Base-by-base conservation (phyloP, 2,329 filamentous ascomycete genomes). In the Akanthomyces lecanii region DNA sequence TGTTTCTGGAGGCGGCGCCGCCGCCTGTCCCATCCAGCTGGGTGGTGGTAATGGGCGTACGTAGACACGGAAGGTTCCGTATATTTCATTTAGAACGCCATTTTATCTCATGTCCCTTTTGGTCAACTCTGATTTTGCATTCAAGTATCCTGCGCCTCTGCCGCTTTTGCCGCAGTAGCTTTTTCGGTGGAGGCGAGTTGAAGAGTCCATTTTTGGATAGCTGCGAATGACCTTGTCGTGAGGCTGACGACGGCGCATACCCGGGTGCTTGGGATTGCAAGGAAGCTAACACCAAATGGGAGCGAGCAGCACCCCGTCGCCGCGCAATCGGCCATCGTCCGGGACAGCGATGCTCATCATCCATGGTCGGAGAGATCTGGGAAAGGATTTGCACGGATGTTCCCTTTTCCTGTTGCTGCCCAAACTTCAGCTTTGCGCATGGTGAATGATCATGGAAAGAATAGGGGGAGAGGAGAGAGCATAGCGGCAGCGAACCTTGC, bases 311-410 rank as follows among this genome's bases (percentile, higher is more conserved):
- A 12, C 28, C 56, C 44, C 11, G 44, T 52, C 57, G 14, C 23
- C 25, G 57, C 38, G 47, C 57, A 53, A 40, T 61, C 57, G 57
- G 57, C 48, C 57, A 61, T 61, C 57, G 57, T 61, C 57, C 57
- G 57, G 36, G 55, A 44, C 23, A 60, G n/a, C 25, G 30, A 47
- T 59, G 56, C 30, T 25, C 12, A 21, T 56, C 40, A 28, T 40
- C 33, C 38, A 40, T 40, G 38, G 8, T 4, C 5, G 38, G 38
- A 40, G 30, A 30, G 33, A 53, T 38, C 8, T 53, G 51, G 36
- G 18, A 50, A 44, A 12, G 42, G 38, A 52, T 45, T 28, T 25
- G 16, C 45, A 42, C 40, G 56, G 55, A 57, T 36, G 18, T n/a
- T 36, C 7, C 33, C 33, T 54, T 23, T 42, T 45, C 45, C 23